phyloP scores from a whole-genome alignment of 805 yeast genomes.

The Ogataea kodamae region DNA sequence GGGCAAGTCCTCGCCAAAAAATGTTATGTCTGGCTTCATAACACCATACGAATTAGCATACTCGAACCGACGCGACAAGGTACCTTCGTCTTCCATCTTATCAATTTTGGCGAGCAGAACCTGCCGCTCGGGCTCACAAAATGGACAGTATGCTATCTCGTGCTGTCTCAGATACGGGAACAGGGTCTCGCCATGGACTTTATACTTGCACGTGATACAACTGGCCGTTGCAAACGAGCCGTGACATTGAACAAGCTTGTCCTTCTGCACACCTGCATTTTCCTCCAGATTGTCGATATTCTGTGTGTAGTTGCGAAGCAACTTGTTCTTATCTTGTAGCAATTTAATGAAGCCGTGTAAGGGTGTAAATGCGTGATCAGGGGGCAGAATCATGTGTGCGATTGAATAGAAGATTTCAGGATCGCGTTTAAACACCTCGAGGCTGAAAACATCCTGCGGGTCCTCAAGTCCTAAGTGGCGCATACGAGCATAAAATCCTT shows the following conservation, averaged over 20 bases:
- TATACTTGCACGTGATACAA: conserved; percentile 70
- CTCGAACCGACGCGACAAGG: conserved; percentile 27
- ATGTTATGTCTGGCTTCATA: conserved; percentile 88
- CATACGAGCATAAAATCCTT: conserved; percentile 75
- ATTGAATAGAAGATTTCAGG: conserved; percentile 83
- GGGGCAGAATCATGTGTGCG: conserved; percentile 82
- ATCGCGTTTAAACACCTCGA: conserved; percentile 64
- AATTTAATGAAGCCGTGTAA: conserved; percentile 75
- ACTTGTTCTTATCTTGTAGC: conserved; percentile 70
- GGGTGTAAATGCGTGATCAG: conserved; percentile 62
- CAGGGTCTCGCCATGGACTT: conserved; percentile 62
- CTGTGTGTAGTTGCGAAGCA: conserved; percentile 83
- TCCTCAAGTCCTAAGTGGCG: conserved; percentile 68
- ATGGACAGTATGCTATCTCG: conserved; percentile 70
- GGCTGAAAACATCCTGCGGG: conserved; percentile 87
- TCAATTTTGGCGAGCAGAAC: conserved; percentile 27
- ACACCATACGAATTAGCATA: conserved; percentile 63
- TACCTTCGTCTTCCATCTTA: conserved; percentile 31
- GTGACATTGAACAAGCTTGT: conserved; percentile 81
- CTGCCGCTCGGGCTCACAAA: conserved; percentile 48
- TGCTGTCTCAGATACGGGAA: conserved; percentile 55
- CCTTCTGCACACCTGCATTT: conserved; percentile 68
- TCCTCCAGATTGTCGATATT: conserved; percentile 85
- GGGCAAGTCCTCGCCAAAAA: conserved; percentile 85
- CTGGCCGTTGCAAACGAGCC: conserved; percentile 89